Conservation (phyloP, 2,329 filamentous ascomycete genomes). For the Penicillium sp. region DNA sequence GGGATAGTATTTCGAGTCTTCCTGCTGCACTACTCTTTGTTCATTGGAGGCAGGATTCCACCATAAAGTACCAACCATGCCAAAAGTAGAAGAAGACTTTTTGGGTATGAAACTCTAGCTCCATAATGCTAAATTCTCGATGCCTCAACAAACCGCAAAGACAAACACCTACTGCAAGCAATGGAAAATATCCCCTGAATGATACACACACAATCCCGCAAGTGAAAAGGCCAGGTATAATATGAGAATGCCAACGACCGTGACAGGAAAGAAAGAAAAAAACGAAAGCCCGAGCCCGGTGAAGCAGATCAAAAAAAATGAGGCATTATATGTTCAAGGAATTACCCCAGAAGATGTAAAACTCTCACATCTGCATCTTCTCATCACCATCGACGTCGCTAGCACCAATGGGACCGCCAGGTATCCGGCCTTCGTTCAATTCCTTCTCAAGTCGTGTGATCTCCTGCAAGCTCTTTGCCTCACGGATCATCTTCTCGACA, state of each 20-base stretch:
- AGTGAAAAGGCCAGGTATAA: constrained; percentile 18
- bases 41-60: too few species aligned
- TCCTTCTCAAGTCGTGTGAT: constrained; percentile 90
- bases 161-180: constrained; percentile 15
- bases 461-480: constrained; percentile 86
- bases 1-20: neutral
- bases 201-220: constrained; percentile 22
- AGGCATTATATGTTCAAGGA: constrained; percentile 20
- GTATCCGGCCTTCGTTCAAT: constrained; percentile 84
- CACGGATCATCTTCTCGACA: constrained; percentile 83
- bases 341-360: neutral
- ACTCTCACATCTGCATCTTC: constrained; percentile 44
- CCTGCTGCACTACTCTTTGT: neutral
- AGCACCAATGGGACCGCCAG: constrained; percentile 59
- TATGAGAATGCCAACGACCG: constrained; percentile 20
- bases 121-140: constrained; percentile 23
- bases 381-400: constrained; percentile 40
- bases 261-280: constrained; percentile 7
- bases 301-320: constrained; percentile 15
- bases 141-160: constrained; percentile 9
- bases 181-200: constrained; percentile 15
- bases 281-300: constrained; percentile 18
- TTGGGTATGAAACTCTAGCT: constrained; percentile 16
- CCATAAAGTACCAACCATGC: neutral
- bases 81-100: constrained; percentile 11